A percentile compares a stretch with the other conserved stretches of the same genome.
phyloP scores from a whole-genome alignment of 257 asterid genomes.

The Sherardia arvensis region DNA sequence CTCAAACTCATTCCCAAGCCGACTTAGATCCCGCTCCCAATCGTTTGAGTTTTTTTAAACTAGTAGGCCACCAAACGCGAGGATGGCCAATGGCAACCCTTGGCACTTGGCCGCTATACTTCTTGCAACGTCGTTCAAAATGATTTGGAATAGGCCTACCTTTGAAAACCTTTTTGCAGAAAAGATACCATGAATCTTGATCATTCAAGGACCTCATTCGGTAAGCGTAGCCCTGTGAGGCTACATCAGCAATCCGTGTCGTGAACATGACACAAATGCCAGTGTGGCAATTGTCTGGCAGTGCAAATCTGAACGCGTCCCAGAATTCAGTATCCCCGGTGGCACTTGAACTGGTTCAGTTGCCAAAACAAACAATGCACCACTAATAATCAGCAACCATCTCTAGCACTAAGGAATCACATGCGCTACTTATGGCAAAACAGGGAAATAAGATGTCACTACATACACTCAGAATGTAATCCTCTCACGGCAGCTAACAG shows the following conservation, averaged over 20 bases:
- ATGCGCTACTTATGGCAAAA: too few relatives aligned
- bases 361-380: too few relatives aligned
- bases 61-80: constrained; percentile 1
- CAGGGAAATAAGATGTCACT: too few relatives aligned
- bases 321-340: constrained; percentile 9
- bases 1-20: constrained; percentile 1
- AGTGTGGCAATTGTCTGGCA: constrained; percentile 2
- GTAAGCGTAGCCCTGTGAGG: background rate
- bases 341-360: too few relatives aligned
- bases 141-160: background rate
- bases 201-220: background rate
- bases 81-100: background rate
- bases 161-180: background rate
- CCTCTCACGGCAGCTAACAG: too few relatives aligned
- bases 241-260: constrained; percentile 4
- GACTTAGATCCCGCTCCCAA: background rate
- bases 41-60: background rate
- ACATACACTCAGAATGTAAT: too few relatives aligned
- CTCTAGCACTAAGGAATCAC: too few relatives aligned
- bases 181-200: constrained; percentile 1
- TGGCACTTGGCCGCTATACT: background rate
- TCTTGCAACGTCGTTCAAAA: background rate
- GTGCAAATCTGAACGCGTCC: constrained; percentile 7
- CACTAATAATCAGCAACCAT: too few relatives aligned
- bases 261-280: background rate